Base-by-base conservation (phyloP, 2,329 filamentous ascomycete genomes). In the Trichoderma citrinoviride region DNA sequence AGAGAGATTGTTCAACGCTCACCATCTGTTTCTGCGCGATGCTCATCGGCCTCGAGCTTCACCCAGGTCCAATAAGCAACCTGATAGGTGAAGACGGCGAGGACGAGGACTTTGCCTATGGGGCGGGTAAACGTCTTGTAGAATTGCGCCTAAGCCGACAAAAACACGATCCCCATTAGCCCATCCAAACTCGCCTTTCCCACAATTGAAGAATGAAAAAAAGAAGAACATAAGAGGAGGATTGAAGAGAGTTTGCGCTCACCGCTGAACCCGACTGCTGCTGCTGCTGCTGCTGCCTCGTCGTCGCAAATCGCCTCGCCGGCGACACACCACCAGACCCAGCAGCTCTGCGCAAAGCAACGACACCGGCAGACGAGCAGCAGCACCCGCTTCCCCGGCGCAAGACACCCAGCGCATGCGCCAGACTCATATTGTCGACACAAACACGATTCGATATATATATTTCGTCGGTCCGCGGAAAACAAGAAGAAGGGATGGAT, bases 61-160 rank as follows among this genome's bases (percentile, higher is more conserved):
- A 85, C 74, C 91, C 91, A 95, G 15, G 78, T 79, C 80, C 86
- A 92, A 77, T 93, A 94, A 15, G 84, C 77, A n/a, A 90, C 71
- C 77, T 95, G 91, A 75, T 94, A 95, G 2, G 88, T 90, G 73
- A 92, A 87, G 63, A 93, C 84, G 61, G 91, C 90, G 73, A 90
- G 83, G 43, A 94, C 82, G 69, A 92, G 85, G 61, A 87, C 87
- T 78, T 93, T 94, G 61, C 86, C 83, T 52, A 94, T 81, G 3
- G 91, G 90, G 1, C 89, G 83, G 44, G 87, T 86, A 73, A 92
- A 93, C 15, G 86, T 87, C 73, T 86, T 88, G 81, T 92, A 94
- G 78, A 93, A 93, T 53, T 82, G 80, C 56, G 85, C 77, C 85
- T 90, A 7, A 17, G 7, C n/a, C 10, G 14, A 19, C 7, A 21